These are phyloP conservation scores for Exophiala phaeomuriformis DNA, from an alignment of 2,329 filamentous ascomycete genomes.

Conservation along the genomic window DNA sequence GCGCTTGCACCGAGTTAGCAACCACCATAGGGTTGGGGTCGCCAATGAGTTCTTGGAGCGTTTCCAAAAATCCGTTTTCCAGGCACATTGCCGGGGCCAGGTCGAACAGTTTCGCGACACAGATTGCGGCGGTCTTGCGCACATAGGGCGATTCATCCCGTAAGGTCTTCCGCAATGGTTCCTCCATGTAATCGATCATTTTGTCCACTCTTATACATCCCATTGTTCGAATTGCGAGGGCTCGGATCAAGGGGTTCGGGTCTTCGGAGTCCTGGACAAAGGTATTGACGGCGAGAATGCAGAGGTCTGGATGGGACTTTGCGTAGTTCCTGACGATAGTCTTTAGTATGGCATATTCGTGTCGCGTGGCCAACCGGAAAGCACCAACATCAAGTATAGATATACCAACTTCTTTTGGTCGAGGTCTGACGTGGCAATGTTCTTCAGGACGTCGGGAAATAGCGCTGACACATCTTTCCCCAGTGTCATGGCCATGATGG, in stretches of 20 bases:
- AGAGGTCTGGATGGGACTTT: constrained; percentile 96
- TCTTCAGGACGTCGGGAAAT: constrained; percentile 97
- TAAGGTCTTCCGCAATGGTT: constrained; percentile 89
- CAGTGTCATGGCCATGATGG: constrained; percentile 99
- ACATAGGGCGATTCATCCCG: constrained; percentile 97
- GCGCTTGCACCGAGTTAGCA: constrained; percentile 88
- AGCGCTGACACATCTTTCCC: constrained; percentile 97
- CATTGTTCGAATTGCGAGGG: constrained; percentile 95
- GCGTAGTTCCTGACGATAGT: constrained; percentile 75
- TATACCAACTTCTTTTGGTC: constrained; percentile 99
- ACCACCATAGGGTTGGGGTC: constrained; percentile 99
- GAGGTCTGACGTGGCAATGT: constrained; percentile 87
- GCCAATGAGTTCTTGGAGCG: constrained; percentile 87
- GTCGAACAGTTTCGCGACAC: constrained; percentile 95
- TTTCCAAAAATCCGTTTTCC: constrained; percentile 93
- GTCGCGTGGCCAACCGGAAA: not conserved
- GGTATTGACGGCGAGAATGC: constrained; percentile 96
- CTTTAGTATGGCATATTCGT: constrained; percentile 6
- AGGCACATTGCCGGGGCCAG: constrained; percentile 86
- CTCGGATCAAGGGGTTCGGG: constrained; percentile 89
- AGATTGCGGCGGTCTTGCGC: constrained; percentile 94
- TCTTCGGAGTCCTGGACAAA: constrained; percentile 99
- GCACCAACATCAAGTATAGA: constrained; percentile 81
- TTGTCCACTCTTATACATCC: constrained; percentile 97
- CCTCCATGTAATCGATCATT: constrained; percentile 99